Evolutionary conservation across 345 rosid genomes (phyloP), one percentile per base, ranked within the genome.

Genomic region (Triadica sebifera): DNA sequence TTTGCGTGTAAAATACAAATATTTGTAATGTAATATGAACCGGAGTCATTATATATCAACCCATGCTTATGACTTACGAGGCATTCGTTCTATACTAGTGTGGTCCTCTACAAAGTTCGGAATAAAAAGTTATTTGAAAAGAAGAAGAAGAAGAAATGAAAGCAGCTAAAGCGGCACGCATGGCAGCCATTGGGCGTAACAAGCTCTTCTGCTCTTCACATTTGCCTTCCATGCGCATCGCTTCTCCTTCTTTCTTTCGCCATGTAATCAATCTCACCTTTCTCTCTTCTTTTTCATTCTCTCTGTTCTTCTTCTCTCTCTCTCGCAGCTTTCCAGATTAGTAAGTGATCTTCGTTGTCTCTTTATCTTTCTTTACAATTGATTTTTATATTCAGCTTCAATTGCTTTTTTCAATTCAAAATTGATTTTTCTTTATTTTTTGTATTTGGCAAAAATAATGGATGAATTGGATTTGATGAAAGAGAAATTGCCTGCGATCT

Each of bases 191-290:
- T 0, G 34, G 67, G 22, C 49, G 75, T 20, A 59, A 49, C 70
- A 56, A 52, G 38, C 16, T 63, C 51, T 41, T 71, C 19, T 20
- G 56, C 19, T 24, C 78, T 29, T 45, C 68, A 72, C 80, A 69
- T 34, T 60, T 77, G 78, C 56, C 67, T 52, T 71, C 37, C 85
- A 78, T 81, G 84, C 85, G 65, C 61, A 53, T 69, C 76, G 3
- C 75, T 60, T 37, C 70, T 47, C 78, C 75, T 50, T 43, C 70
- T 38, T 38, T 56, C 46, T 73, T 25, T 76, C 69, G 39, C 37
- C 29, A 13, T 16, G 10, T 24, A 41, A 38, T 64, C 38, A 56
- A 20, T 56, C 29, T 56, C 29, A 13, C 15, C 0, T 3, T 24
- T 3, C 24, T 10, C 4, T 22, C 9, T 11, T 57, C 20, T 29